Percentiles rank a stretch among this genome's conserved stretches.
Conservation (phyloP, 495 filamentous ascomycete genomes). For the Penicillium cosmopolitanum region DNA sequence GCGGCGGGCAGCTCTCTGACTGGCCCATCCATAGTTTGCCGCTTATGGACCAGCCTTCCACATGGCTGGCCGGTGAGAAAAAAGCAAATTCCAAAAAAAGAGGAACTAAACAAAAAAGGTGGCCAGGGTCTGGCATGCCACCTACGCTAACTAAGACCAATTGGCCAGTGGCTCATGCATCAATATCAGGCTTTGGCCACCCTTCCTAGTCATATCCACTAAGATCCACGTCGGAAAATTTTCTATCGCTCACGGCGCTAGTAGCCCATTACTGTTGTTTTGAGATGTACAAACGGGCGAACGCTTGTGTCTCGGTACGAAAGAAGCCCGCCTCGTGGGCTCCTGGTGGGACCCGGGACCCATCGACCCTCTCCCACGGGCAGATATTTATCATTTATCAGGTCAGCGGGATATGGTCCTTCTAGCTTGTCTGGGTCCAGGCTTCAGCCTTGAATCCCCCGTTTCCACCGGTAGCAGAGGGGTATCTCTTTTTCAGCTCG, state of each 20-base stretch:
- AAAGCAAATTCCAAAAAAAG: slow-evolving; percentile 1
- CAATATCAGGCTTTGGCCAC: slow-evolving; percentile 4
- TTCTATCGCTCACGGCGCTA: slow-evolving; percentile 11
- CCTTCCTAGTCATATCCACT: slow-evolving; percentile 11
- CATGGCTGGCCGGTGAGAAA: slow-evolving; percentile 6
- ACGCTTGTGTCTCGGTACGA: slow-evolving; percentile 7
- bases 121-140: background rate
- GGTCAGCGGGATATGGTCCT: background rate
- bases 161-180: background rate
- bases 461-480: background rate
- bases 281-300: slow-evolving; percentile 3
- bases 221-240: slow-evolving; percentile 28
- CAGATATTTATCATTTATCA: background rate
- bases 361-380: slow-evolving; percentile 1
- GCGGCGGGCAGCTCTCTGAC: slow-evolving; percentile 32
- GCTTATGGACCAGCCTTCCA: slow-evolving; percentile 5
- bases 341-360: slow-evolving; percentile 1
- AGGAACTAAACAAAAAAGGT: background rate
- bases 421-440: slow-evolving; percentile 5
- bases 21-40: slow-evolving; percentile 19
- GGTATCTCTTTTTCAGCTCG: slow-evolving; percentile 17
- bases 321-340: slow-evolving; percentile 6
- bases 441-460: background rate
- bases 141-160: background rate
- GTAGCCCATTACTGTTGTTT: background rate